Percentiles rank a stretch among this genome's conserved stretches.
Conservation (phyloP, 768 basidiomycete species). For the Coprinopsis strossmayeri region DNA sequence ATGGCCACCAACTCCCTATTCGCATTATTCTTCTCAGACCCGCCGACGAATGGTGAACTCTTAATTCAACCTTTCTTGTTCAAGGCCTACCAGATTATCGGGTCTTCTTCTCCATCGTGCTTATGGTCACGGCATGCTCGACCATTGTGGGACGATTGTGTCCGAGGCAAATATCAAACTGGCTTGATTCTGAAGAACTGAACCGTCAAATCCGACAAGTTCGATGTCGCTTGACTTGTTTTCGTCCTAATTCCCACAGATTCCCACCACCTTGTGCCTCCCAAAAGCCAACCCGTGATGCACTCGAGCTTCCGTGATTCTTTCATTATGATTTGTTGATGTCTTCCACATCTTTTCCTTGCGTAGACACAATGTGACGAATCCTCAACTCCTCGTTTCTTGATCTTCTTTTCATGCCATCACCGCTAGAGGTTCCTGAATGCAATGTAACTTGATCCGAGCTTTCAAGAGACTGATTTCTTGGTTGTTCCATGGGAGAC, state of each 20-base stretch:
- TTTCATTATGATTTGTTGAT: slow-evolving; percentile 4
- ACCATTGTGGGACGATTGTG: neutral
- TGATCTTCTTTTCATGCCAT: neutral
- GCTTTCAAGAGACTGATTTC: too few relatives aligned
- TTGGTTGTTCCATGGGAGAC: too few relatives aligned
- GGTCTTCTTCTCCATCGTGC: neutral
- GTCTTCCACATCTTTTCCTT: neutral
- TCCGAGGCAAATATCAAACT: neutral
- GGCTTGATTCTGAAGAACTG: neutral
- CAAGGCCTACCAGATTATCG: neutral
- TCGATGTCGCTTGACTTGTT: neutral
- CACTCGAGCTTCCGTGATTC: slow-evolving; percentile 1
- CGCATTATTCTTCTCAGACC: too few relatives aligned
- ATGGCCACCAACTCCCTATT: neutral
- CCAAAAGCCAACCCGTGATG: neutral
- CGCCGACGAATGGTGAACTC: too few relatives aligned
- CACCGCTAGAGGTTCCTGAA: too few relatives aligned
- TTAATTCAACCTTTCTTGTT: neutral
- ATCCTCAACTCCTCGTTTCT: too few relatives aligned
- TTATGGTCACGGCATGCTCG: neutral
- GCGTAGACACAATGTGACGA: neutral
- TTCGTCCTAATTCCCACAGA: neutral
- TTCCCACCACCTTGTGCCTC: neutral
- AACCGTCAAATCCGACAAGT: neutral
- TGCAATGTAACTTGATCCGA: neutral